Conservation (phyloP, 2,329 filamentous ascomycete genomes). For the Trematosphaeria pertusa region DNA sequence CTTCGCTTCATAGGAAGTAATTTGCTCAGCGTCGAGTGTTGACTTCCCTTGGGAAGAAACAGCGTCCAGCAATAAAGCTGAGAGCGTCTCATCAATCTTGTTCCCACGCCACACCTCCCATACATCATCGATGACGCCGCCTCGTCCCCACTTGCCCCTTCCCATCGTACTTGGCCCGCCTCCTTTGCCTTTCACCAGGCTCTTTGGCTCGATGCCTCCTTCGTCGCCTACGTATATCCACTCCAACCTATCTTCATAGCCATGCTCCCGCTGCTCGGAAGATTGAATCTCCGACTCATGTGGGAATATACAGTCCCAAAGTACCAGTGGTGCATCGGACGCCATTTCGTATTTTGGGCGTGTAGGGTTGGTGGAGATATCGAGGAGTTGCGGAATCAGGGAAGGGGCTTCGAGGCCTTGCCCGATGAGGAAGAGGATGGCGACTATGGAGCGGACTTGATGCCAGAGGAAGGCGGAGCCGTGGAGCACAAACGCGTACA, state of each 20-base stretch:
- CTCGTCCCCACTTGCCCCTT: slow-evolving; percentile 43
- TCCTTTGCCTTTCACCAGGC: slow-evolving; percentile 20
- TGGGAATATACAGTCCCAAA: slow-evolving; percentile 96
- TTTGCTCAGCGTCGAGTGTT: slow-evolving; percentile 27
- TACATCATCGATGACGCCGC: slow-evolving; percentile 58
- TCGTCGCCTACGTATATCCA: slow-evolving; percentile 84
- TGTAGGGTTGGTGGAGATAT: slow-evolving; percentile 73
- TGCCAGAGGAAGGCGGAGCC: slow-evolving; percentile 97
- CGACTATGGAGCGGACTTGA: slow-evolving; percentile 94
- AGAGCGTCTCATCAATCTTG: slow-evolving; percentile 90
- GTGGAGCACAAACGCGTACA: slow-evolving; percentile 88
- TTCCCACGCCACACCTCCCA: slow-evolving; percentile 84
- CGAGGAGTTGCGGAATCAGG: slow-evolving; percentile 76
- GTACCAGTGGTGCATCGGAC: slow-evolving; percentile 83
- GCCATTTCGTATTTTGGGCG: slow-evolving; percentile 91
- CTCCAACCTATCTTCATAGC: slow-evolving; percentile 66
- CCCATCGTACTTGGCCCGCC: slow-evolving; percentile 24
- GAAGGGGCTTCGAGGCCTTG: slow-evolving; percentile 82
- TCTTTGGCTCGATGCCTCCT: slow-evolving; percentile 56
- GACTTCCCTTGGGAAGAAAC: slow-evolving; percentile 52
- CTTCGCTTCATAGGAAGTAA: slow-evolving; percentile 10
- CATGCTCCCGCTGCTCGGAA: slow-evolving; percentile 46
- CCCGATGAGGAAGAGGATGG: slow-evolving; percentile 87
- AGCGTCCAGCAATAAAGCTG: slow-evolving; percentile 74
- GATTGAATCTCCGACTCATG: slow-evolving; percentile 48